A percentile compares a stretch with the other conserved stretches of the same genome.
Conservation (phyloP, 768 basidiomycete genomes). For the Thelephora aurantiotincta region DNA sequence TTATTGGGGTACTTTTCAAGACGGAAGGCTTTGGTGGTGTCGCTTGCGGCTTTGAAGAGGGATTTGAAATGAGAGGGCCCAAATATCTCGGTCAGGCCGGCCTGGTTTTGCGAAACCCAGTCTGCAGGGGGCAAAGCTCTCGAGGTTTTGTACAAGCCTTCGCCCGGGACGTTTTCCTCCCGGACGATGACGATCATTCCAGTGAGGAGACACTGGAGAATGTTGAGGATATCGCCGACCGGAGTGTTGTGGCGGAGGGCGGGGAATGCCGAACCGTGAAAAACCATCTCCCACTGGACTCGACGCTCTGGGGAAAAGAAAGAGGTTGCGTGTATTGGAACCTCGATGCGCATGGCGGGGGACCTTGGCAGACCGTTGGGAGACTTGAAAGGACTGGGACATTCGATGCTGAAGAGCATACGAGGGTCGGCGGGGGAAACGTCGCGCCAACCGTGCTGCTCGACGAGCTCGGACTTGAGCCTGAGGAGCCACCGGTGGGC, state of each 20-base stretch:
- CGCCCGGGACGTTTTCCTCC: conserved; percentile 53
- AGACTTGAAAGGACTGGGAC: conserved; percentile 66
- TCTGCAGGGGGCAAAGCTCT: conserved; percentile 66
- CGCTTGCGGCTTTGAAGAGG: conserved; percentile 57
- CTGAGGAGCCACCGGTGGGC: conserved; percentile 64
- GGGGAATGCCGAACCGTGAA: conserved; percentile 32
- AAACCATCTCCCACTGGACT: conserved; percentile 85
- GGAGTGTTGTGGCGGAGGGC: conserved; percentile 23
- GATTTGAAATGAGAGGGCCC: conserved; percentile 59
- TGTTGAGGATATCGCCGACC: conserved; percentile 22
- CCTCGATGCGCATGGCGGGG: conserved; percentile 55
- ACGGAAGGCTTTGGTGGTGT: conserved; percentile 59
- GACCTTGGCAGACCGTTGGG: conserved; percentile 63
- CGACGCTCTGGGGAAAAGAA: conserved; percentile 79
- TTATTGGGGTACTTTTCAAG: conserved; percentile 34
- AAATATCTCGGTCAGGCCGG: conserved; percentile 56
- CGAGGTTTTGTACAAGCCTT: conserved; percentile 59
- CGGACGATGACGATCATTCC: conserved; percentile 40
- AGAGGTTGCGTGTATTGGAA: conserved; percentile 68
- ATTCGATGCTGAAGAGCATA: conserved; percentile 70
- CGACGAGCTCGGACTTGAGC: conserved; percentile 49
- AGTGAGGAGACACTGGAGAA: conserved; percentile 27
- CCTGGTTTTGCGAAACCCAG: conserved; percentile 63
- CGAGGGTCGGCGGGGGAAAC: conserved; percentile 43
- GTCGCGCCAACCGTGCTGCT: conserved; percentile 59